Evolutionary conservation across 306 rosid species (phyloP).

Genomic region (Ochetophila trinervis): DNA sequence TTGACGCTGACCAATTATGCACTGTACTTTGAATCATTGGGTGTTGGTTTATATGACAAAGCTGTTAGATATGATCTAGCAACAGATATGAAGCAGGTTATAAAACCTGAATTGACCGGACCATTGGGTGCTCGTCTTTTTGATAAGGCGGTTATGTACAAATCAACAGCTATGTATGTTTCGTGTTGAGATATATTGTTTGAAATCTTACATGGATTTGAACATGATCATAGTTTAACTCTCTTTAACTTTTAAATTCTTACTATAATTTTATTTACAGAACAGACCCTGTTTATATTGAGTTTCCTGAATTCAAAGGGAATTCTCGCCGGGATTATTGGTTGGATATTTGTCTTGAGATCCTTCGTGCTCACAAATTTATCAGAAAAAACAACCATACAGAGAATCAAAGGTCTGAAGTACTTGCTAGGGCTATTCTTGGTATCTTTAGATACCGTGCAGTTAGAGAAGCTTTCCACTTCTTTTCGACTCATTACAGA

Average conservation of each 20-base stretch:
- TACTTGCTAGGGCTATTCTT: slow-evolving; percentile 66
- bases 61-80: slow-evolving; percentile 78
- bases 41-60: slow-evolving; percentile 81
- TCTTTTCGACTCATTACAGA: slow-evolving; percentile 60
- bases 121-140: slow-evolving; percentile 96
- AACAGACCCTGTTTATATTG: slow-evolving; percentile 84
- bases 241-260: slow-evolving; percentile 29
- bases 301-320: slow-evolving; percentile 91
- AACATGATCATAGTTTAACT: slow-evolving; percentile 12
- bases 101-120: slow-evolving; percentile 89
- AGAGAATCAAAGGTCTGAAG: slow-evolving; percentile 65
- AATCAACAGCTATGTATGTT: slow-evolving; percentile 76
- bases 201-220: slow-evolving; percentile 7
- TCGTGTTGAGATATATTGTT: slow-evolving; percentile 23
- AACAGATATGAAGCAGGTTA: slow-evolving; percentile 69
- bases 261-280: slow-evolving; percentile 48
- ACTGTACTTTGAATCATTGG: slow-evolving; percentile 81
- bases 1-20: slow-evolving; percentile 80
- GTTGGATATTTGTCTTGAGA: slow-evolving; percentile 87
- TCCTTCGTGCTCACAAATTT: slow-evolving; percentile 63
- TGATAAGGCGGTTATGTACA: slow-evolving; percentile 92
- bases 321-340: slow-evolving; percentile 84
- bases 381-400: slow-evolving; percentile 58
- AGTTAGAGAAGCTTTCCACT: slow-evolving; percentile 69
- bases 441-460: slow-evolving; percentile 76